phyloP scores from a whole-genome alignment of 768 basidiomycete species.

The Russula griseocarnosa region DNA sequence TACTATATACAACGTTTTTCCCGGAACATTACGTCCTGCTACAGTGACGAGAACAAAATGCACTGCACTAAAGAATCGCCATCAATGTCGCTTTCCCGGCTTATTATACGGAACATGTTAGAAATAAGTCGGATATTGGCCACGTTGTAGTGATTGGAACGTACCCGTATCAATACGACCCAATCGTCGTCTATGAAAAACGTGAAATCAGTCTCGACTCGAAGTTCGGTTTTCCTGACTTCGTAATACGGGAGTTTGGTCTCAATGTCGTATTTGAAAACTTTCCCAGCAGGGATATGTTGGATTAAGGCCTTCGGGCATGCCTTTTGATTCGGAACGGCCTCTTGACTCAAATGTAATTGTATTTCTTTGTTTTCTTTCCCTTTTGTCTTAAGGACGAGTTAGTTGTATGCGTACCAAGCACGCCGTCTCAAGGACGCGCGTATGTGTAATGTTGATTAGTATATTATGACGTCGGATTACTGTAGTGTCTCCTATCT shows the following conservation, averaged over 20 bases:
- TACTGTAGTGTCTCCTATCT: too few species aligned
- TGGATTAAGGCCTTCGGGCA: too few species aligned
- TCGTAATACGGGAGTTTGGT: constrained; percentile 20
- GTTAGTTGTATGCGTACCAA: too few species aligned
- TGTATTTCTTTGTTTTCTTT: too few species aligned
- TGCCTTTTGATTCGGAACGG: too few species aligned
- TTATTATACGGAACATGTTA: background rate
- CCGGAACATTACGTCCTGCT: background rate
- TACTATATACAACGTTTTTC: background rate
- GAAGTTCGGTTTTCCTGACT: background rate
- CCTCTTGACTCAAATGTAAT: too few species aligned
- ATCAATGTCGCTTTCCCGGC: background rate
- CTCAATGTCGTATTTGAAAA: constrained; percentile 7
- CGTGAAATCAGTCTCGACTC: background rate
- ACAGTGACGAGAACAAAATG: background rate
- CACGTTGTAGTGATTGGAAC: background rate
- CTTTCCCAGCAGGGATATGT: background rate
- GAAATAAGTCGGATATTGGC: background rate
- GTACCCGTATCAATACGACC: constrained; percentile 13
- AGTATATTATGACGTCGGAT: too few species aligned
- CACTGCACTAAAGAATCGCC: background rate
- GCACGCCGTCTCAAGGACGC: too few species aligned
- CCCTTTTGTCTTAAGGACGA: too few species aligned
- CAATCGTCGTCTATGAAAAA: constrained; percentile 16
- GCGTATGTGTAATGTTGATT: too few species aligned